A percentile compares a stretch with the other conserved stretches of the same genome.
These are phyloP conservation scores for Alternaria arborescens DNA, from an alignment of 2,329 filamentous ascomycete species.

Conservation along the genomic window DNA sequence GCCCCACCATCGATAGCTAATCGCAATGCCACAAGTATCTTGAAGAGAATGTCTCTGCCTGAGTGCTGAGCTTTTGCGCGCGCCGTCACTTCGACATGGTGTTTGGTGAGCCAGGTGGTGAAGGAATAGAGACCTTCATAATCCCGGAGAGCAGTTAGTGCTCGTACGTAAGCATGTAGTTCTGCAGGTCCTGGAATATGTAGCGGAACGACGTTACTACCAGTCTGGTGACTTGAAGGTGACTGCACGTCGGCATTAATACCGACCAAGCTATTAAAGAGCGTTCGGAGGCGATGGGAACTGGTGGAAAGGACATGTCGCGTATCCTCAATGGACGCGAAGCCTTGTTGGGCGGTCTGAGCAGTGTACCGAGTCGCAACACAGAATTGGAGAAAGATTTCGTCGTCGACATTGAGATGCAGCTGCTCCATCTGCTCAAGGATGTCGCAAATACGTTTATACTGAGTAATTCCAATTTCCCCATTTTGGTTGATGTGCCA, in stretches of 20 bases:
- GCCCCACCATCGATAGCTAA: slow-evolving; percentile 51
- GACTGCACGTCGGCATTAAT: slow-evolving; percentile 24
- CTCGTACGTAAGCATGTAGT: slow-evolving; percentile 69
- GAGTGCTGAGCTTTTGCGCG: slow-evolving; percentile 37
- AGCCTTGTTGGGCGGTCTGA: slow-evolving; percentile 26
- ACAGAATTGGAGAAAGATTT: slow-evolving; percentile 46
- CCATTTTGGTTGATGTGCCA: slow-evolving; percentile 11
- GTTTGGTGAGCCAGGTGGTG: slow-evolving; percentile 64
- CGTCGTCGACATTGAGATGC: slow-evolving; percentile 47
- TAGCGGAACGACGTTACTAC: slow-evolving; percentile 41
- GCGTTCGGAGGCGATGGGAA: slow-evolving; percentile 31
- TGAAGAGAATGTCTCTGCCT: slow-evolving; percentile 40
- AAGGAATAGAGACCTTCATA: slow-evolving; percentile 65
- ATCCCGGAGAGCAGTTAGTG: slow-evolving; percentile 69
- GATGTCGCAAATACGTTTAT: slow-evolving; percentile 34
- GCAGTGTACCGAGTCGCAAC: slow-evolving; percentile 41
- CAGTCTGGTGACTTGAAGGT: not conserved
- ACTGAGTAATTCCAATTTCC: slow-evolving; percentile 24
- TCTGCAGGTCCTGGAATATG: slow-evolving; percentile 57
- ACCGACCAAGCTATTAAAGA: slow-evolving; percentile 39
- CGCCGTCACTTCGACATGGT: slow-evolving; percentile 39
- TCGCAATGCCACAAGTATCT: slow-evolving; percentile 51
- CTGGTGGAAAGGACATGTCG: slow-evolving; percentile 26
- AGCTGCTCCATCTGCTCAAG: slow-evolving; percentile 37
- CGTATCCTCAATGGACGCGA: slow-evolving; percentile 17